Conservation (phyloP, 164 flowering plant genomes). For the Berberis vulgaris region DNA sequence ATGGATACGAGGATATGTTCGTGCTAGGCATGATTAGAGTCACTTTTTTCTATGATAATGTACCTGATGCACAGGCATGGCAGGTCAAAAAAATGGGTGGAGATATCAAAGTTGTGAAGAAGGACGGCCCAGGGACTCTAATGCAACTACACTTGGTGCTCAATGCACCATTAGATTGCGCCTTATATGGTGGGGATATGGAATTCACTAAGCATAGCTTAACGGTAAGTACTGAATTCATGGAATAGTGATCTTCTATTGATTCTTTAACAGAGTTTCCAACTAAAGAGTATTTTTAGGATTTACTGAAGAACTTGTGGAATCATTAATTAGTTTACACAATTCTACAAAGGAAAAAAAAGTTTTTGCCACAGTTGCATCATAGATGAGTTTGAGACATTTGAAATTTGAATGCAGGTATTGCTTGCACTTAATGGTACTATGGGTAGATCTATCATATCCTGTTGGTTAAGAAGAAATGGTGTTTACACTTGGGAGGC, state of each 20-base stretch:
- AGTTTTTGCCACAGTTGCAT: too few species aligned
- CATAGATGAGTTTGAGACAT: neutral
- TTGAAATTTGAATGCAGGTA: constrained; percentile 38
- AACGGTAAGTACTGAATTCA: constrained; percentile 33
- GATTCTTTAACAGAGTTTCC: too few species aligned
- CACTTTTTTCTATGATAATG: neutral
- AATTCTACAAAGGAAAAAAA: too few species aligned
- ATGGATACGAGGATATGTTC: too few species aligned
- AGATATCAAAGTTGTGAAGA: constrained; percentile 81
- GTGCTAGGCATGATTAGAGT: too few species aligned
- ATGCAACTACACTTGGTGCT: constrained; percentile 71
- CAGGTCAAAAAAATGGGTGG: constrained; percentile 97
- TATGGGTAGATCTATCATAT: constrained; percentile 49
- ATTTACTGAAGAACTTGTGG: too few species aligned
- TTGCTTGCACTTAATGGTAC: constrained; percentile 67
- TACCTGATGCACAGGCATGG: neutral
- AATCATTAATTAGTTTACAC: too few species aligned
- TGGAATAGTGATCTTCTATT: too few species aligned
- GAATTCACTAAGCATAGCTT: constrained; percentile 34
- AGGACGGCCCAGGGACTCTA: constrained; percentile 81
- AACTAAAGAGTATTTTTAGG: too few species aligned
- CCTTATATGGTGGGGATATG: constrained; percentile 29
- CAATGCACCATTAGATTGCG: constrained; percentile 33
- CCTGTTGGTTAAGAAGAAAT: constrained; percentile 54
- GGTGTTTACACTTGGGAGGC: constrained; percentile 57